Evolutionary conservation across 2,329 filamentous ascomycete genomes (phyloP).

Genomic region (Zymoseptoria brevis): DNA sequence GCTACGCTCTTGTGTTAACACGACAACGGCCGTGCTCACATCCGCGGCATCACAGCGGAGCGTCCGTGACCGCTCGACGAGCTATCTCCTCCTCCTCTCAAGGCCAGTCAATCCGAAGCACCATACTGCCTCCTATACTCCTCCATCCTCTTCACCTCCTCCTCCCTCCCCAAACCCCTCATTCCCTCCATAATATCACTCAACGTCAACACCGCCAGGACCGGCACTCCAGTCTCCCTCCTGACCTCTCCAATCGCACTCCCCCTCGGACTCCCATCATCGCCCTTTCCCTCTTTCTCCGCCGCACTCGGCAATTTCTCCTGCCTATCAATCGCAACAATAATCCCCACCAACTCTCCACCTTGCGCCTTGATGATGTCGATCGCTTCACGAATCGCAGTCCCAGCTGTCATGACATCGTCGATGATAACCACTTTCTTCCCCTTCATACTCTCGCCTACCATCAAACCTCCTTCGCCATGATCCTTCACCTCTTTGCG

Average conservation of each 20-base stretch:
- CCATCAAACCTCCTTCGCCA: slow-evolving; percentile 88
- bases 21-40: background rate
- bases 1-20: background rate
- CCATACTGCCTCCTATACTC: slow-evolving; percentile 54
- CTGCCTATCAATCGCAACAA: slow-evolving; percentile 80
- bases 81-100: background rate
- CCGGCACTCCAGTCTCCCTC: slow-evolving; percentile 75
- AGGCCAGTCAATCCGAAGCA: slow-evolving; percentile 21
- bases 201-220: slow-evolving; percentile 74
- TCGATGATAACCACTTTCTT: slow-evolving; percentile 86
- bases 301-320: slow-evolving; percentile 62
- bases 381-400: slow-evolving; percentile 86
- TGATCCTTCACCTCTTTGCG: slow-evolving; percentile 95
- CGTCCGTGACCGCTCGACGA: background rate
- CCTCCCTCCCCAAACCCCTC: slow-evolving; percentile 36
- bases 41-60: background rate
- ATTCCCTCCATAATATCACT: slow-evolving; percentile 59
- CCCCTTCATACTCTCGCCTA: slow-evolving; percentile 76
- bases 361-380: slow-evolving; percentile 80
- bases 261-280: slow-evolving; percentile 60
- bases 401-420: slow-evolving; percentile 93
- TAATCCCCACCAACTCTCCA: slow-evolving; percentile 74
- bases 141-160: slow-evolving; percentile 52
- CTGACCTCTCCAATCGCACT: slow-evolving; percentile 82
- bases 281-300: slow-evolving; percentile 37